Base-by-base conservation (phyloP, 805 yeast species). In the Sungouiella blattae region DNA sequence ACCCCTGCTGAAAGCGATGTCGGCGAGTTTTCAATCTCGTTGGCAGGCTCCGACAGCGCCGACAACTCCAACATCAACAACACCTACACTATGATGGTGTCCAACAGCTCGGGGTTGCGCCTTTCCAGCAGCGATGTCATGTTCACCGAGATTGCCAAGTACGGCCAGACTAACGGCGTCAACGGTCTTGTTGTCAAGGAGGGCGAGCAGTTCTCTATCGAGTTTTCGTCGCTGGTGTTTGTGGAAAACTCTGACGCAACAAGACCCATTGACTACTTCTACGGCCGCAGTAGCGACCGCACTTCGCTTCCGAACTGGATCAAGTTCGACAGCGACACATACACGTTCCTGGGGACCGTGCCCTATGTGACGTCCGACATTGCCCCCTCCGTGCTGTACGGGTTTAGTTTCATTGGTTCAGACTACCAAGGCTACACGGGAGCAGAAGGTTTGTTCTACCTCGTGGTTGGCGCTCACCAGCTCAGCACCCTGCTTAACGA, bases 291-390 rank as follows among this genome's bases (percentile, higher is more conserved):
- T n/a, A 62, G 70, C 11, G 87, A 86, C 57, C 77, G 89, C 54
- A 75, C 95, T 1, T 91, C 98, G 3, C 69, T 93, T 37, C 98
- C 98, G 25, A 82, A 78, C 53, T 93, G 98, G 98, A 66, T 87
- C 33, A 60, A 63, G 35, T 93, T 91, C 54, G 80, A 87, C 52
- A 50, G 73, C 4, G 64, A 66, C 36, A 67, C 69, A 25, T 64
- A 87, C 44, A 73, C 84, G 14, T 91, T 88, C 59, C 69, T 78
- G 28, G 98, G 98, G 21, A 80, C 82, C 1, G 91, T 96, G 1
- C 98, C 98, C 8, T 69, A 83, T 6, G 86, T 86, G 21, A 83
- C 86, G 47, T 85, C 96, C 2, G 71, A 75, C 12, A 83, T 87
- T 47, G 98, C 98, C 1, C 98, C 97, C 8, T 86, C 95, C 26